Conservation (phyloP, 2,329 filamentous ascomycete genomes). For the Exophiala calicioides region DNA sequence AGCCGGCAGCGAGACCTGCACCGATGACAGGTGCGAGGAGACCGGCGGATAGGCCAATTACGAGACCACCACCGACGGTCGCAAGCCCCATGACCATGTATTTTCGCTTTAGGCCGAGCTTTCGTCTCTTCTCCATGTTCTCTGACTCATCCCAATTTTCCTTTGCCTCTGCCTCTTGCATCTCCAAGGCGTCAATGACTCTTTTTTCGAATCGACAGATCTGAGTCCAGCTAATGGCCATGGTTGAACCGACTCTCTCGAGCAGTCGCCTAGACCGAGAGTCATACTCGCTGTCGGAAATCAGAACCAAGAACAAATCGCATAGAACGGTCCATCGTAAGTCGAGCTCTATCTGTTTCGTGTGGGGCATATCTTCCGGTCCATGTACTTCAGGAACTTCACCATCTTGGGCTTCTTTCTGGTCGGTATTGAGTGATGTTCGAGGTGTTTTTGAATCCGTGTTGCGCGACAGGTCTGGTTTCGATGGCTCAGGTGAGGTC, state of each 20-base stretch:
- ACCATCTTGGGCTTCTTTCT: constrained; percentile 59
- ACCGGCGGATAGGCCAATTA: constrained; percentile 92
- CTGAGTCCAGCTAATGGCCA: constrained; percentile 85
- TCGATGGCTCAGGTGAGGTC: constrained; percentile 23
- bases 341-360: constrained; percentile 88
- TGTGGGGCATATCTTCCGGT: constrained; percentile 77
- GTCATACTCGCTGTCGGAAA: constrained; percentile 94
- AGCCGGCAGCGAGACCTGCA: constrained; percentile 87
- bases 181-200: constrained; percentile 93
- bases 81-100: constrained; percentile 96
- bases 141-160: constrained; percentile 98
- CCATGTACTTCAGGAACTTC: constrained; percentile 77
- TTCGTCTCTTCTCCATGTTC: constrained; percentile 83
- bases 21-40: constrained; percentile 91
- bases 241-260: constrained; percentile 75
- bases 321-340: constrained; percentile 96
- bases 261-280: constrained; percentile 80
- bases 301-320: constrained; percentile 91
- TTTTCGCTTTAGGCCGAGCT: constrained; percentile 75
- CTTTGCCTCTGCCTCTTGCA: constrained; percentile 91
- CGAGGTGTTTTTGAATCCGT: constrained; percentile 41
- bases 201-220: constrained; percentile 97
- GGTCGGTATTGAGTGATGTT: constrained; percentile 30
- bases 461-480: constrained; percentile 29
- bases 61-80: constrained; percentile 89